phyloP scores from a whole-genome alignment of 768 basidiomycete species.

The Boletus rex-veris region DNA sequence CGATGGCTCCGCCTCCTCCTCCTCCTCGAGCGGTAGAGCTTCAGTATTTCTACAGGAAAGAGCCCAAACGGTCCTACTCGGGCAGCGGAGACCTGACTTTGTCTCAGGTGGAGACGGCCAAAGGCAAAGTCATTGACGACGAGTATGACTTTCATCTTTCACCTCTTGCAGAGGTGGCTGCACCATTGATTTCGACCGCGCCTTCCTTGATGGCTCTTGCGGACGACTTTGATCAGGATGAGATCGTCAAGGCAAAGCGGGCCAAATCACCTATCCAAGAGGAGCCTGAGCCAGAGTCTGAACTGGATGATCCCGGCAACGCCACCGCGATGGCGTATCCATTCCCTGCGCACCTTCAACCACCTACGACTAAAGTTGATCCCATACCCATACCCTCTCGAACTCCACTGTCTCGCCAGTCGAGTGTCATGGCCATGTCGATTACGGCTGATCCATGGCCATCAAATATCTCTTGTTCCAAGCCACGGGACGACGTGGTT shows the following conservation, averaged over 20 bases:
- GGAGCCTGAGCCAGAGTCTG: constrained; percentile 24
- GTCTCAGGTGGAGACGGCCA: constrained; percentile 15
- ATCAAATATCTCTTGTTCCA: constrained; percentile 23
- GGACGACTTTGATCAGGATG: constrained; percentile 30
- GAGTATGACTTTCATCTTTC: constrained; percentile 31
- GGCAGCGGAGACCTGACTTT: constrained; percentile 10
- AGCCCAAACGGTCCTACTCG: constrained; percentile 20
- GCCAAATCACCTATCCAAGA: constrained; percentile 21
- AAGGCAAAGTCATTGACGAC: constrained; percentile 26
- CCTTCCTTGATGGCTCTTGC: constrained; percentile 29
- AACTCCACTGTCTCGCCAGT: constrained; percentile 25
- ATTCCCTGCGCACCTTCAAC: constrained; percentile 29
- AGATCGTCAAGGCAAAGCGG: constrained; percentile 19
- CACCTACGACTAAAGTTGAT: constrained; percentile 13
- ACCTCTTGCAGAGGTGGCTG: constrained; percentile 26
- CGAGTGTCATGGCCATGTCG: constrained; percentile 28
- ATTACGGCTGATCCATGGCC: constrained; percentile 23
- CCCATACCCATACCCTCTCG: constrained; percentile 33
- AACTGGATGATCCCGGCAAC: constrained; percentile 19
- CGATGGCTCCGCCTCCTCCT: constrained; percentile 1
- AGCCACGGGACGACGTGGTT: constrained; percentile 27
- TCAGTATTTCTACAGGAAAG: constrained; percentile 24
- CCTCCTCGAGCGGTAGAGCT: constrained; percentile 18
- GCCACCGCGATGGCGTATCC: constrained; percentile 11
- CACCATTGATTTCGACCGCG: constrained; percentile 26